These are phyloP conservation scores for Sporothrix globosa DNA, from an alignment of 2,329 filamentous ascomycete species.

Conservation along the genomic window DNA sequence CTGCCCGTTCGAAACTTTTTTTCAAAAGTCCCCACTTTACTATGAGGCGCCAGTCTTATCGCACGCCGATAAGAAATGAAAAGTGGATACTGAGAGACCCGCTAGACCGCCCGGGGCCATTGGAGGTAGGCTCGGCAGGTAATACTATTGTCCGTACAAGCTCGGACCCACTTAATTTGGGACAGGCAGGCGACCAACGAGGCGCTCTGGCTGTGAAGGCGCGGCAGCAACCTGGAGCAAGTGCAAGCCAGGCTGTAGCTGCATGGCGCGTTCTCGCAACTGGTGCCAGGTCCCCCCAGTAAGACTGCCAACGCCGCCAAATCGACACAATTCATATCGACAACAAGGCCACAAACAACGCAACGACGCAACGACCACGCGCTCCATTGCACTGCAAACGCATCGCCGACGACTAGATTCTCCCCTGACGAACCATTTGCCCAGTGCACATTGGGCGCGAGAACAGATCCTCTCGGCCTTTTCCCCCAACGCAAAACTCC, in stretches of 20 bases:
- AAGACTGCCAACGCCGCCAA: slow-evolving; percentile 23
- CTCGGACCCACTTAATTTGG: slow-evolving; percentile 20
- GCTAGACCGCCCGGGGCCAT: neutral
- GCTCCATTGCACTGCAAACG: neutral
- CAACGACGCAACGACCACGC: slow-evolving; percentile 15
- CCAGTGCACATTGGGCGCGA: neutral
- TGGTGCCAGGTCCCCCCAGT: slow-evolving; percentile 37
- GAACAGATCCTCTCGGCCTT: slow-evolving; percentile 17
- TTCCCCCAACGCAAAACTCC: neutral
- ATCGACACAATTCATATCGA: neutral
- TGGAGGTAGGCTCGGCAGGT: slow-evolving; percentile 16
- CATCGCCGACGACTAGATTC: neutral
- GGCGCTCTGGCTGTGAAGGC: slow-evolving; percentile 2
- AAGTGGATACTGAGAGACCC: neutral
- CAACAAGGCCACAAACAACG: neutral
- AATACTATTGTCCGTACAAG: slow-evolving; percentile 35
- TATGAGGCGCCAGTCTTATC: slow-evolving; percentile 26
- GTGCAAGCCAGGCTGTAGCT: slow-evolving; percentile 48
- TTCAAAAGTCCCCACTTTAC: slow-evolving; percentile 34
- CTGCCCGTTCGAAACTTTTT: slow-evolving; percentile 34
- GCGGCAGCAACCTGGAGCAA: slow-evolving; percentile 27
- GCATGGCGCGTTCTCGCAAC: slow-evolving; percentile 40
- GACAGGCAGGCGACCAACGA: slow-evolving; percentile 34
- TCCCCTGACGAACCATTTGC: neutral
- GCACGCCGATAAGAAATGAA: slow-evolving; percentile 25